phyloP scores from a whole-genome alignment of 352 stramenopile species.

The Globisporangium perplexum region DNA sequence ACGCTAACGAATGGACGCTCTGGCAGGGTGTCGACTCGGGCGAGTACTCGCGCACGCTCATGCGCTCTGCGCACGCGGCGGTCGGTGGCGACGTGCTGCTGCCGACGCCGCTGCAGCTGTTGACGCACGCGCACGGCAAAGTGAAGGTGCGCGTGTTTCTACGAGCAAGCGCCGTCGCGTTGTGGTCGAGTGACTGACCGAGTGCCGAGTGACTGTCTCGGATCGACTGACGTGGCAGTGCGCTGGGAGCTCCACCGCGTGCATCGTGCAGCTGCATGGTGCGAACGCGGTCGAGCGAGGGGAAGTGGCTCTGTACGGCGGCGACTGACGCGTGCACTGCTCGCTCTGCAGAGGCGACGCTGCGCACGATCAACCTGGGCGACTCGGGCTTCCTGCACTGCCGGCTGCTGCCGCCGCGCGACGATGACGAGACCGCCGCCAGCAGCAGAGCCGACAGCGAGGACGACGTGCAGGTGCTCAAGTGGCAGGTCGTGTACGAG shows the following conservation, averaged over 20 bases:
- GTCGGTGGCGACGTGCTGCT: slow-evolving; percentile 15
- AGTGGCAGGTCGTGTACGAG: slow-evolving; percentile 83
- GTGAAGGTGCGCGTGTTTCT: slow-evolving; percentile 31
- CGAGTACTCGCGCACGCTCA: slow-evolving; percentile 83
- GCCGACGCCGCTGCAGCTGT: slow-evolving; percentile 58
- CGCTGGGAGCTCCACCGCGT: slow-evolving; percentile 79
- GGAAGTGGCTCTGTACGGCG: not conserved
- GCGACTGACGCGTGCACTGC: not conserved
- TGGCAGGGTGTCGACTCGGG: slow-evolving; percentile 77
- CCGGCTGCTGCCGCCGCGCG: slow-evolving; percentile 37
- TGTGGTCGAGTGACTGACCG: too few species aligned
- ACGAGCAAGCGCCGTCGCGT: not conserved
- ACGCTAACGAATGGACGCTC: too few species aligned
- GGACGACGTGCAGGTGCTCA: slow-evolving; percentile 10
- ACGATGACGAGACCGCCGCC: slow-evolving; percentile 9
- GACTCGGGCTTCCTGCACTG: slow-evolving; percentile 94
- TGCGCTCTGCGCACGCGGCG: slow-evolving; percentile 41
- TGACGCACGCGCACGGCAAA: slow-evolving; percentile 58
- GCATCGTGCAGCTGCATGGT: slow-evolving; percentile 78
- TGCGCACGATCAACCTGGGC: slow-evolving; percentile 91
- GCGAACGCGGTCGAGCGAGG: not conserved
- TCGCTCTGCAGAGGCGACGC: slow-evolving; percentile 21
- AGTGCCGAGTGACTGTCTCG: too few species aligned
- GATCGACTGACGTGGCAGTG: slow-evolving; percentile 26
- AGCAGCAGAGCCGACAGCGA: not conserved